These are phyloP conservation scores for Senna siamea DNA, from an alignment of 306 rosid genomes.

Conservation along the genomic window DNA sequence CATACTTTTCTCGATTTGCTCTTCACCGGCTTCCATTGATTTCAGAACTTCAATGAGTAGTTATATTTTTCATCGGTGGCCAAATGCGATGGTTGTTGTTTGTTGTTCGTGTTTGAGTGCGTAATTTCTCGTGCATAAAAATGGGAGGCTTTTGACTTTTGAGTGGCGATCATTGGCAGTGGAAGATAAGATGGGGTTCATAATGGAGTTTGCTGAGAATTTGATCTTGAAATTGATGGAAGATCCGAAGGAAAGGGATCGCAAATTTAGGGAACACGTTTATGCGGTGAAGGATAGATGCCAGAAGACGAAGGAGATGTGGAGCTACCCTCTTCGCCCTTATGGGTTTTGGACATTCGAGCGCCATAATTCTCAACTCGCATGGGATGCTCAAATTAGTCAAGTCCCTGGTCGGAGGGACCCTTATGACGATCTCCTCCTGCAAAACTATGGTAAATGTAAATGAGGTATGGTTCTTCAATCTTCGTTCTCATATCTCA, in stretches of 20 bases:
- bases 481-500: neutral
- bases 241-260: constrained; percentile 92
- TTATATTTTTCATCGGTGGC: neutral
- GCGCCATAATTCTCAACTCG: constrained; percentile 89
- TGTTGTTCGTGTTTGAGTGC: neutral
- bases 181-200: constrained; percentile 64
- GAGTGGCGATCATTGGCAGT: constrained; percentile 26
- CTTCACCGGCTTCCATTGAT: neutral
- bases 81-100: neutral
- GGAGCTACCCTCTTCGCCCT: constrained; percentile 82
- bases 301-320: constrained; percentile 88
- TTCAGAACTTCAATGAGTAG: neutral
- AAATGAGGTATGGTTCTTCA: constrained; percentile 49
- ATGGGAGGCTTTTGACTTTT: constrained; percentile 22
- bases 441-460: constrained; percentile 41
- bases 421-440: constrained; percentile 86
- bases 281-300: constrained; percentile 50
- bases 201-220: constrained; percentile 94
- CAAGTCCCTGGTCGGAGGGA: constrained; percentile 87
- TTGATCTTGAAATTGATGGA: constrained; percentile 83
- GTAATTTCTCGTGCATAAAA: constrained; percentile 17
- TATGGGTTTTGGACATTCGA: constrained; percentile 98
- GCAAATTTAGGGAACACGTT: constrained; percentile 75
- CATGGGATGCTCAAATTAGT: constrained; percentile 93
- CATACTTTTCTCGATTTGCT: neutral